Conservation (phyloP, 306 rosid species). For the Myrica gale region DNA sequence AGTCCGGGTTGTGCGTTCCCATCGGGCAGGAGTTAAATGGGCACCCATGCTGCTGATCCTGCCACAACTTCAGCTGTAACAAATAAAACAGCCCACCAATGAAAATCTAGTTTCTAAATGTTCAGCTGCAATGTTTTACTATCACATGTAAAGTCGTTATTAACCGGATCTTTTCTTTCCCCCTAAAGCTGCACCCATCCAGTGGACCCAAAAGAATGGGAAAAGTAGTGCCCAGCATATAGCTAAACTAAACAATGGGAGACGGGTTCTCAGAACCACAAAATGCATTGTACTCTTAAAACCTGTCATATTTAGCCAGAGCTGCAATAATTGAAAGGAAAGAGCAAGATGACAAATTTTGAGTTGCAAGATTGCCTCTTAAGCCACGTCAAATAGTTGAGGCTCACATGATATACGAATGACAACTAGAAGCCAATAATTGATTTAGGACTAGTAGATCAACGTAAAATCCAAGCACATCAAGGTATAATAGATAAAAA, state of each 20-base stretch:
- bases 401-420: not conserved
- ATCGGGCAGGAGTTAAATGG: too few species aligned
- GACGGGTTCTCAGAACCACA: not conserved
- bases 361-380: not conserved
- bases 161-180: too few species aligned
- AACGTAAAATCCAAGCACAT: not conserved
- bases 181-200: too few species aligned
- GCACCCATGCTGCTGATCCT: slow-evolving; percentile 98
- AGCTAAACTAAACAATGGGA: not conserved
- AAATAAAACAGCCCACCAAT: slow-evolving; percentile 29
- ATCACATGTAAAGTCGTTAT: too few species aligned
- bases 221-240: not conserved
- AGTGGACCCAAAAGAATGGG: not conserved
- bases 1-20: too few species aligned
- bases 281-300: not conserved
- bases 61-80: slow-evolving; percentile 97
- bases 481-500: not conserved
- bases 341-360: not conserved
- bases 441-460: not conserved
- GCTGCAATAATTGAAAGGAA: not conserved
- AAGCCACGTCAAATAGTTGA: not conserved
- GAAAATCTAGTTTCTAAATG: slow-evolving; percentile 21
- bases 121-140: too few species aligned
- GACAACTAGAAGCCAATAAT: not conserved
- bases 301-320: not conserved